Evolutionary conservation across 305 asterid species (phyloP), one percentile per base, ranked within the genome.

Genomic region (Fraxinus nigra): DNA sequence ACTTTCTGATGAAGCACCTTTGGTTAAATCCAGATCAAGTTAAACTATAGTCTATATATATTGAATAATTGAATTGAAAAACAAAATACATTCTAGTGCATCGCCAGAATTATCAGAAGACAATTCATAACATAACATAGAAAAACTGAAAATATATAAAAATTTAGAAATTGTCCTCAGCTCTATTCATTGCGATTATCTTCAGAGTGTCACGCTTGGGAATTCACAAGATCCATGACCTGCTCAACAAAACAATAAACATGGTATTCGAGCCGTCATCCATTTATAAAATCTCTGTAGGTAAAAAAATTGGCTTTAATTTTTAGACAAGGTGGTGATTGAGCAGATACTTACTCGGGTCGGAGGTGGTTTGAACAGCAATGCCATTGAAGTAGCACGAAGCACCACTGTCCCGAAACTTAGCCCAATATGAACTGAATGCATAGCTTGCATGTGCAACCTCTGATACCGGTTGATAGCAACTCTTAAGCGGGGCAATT

Each of bases 381-480:
- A 93, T 94, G 48, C 98, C 98, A 85, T 88, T 76, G 91, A 94
- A 92, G 87, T 85, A 87, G 82, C 98, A 94, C 18, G 86, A 82
- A 3, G 89, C 93, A 35, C 97, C 97, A 16, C 2, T 18, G 63
- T 84, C 88, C 81, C 90, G 82, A 80, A 63, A 89, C 92, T 87
- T 87, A 0, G 97, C 90, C 97, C 97, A 94, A 32, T 90, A 94
- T 0, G 98, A 89, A 80, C 93, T 94, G 81, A 93, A 93, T 46
- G 97, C 98, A 56, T 91, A 94, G 89, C 86, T 94, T 8, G 97
- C 97, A 78, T 94, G 97, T 0, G 89, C 80, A 2, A 37, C 34
- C 1, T 85, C 35, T 0, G 95, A 89, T 5, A 93, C 86, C 5
- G 97, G 97, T 82, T 84, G 85, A 70, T 94, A 93, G 81, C 98